phyloP scores from a whole-genome alignment of 2,329 filamentous ascomycete genomes.

The Xylariaceae sp. region DNA sequence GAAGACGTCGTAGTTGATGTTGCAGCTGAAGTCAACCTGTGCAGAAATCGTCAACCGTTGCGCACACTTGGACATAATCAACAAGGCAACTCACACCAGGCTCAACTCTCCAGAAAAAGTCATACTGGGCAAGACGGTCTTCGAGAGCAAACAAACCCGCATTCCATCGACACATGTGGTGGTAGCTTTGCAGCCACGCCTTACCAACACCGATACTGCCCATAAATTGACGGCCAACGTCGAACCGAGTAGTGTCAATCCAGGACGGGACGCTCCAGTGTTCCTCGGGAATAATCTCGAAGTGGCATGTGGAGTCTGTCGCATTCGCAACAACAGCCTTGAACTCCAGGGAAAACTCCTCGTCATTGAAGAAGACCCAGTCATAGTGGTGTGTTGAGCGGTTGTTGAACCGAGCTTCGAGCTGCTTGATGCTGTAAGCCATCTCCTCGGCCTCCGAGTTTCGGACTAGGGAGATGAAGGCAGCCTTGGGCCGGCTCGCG shows the following conservation, averaged over 20 bases:
- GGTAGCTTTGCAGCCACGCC: constrained; percentile 59
- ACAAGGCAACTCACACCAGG: constrained; percentile 46
- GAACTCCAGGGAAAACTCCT: constrained; percentile 72
- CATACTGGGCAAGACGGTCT: constrained; percentile 56
- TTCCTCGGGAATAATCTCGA: constrained; percentile 67
- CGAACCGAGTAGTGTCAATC: constrained; percentile 63
- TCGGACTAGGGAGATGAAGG: constrained; percentile 62
- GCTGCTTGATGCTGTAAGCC: constrained; percentile 63
- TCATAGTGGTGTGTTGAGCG: constrained; percentile 71
- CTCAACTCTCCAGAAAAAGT: constrained; percentile 58
- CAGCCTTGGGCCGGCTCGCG: constrained; percentile 31
- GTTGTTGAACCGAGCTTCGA: constrained; percentile 72
- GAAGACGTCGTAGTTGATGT: constrained; percentile 80
- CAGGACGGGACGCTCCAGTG: constrained; percentile 71
- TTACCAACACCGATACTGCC: constrained; percentile 63
- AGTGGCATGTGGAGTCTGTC: constrained; percentile 66
- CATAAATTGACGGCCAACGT: constrained; percentile 57
- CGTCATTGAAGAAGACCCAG: constrained; percentile 84
- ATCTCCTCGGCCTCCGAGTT: constrained; percentile 65
- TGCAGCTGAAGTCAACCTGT: constrained; percentile 49
- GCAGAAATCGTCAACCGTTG: constrained; percentile 14
- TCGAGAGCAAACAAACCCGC: constrained; percentile 78
- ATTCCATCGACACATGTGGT: constrained; percentile 79
- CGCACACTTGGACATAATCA: neutral
- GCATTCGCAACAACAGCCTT: constrained; percentile 60